A percentile compares a stretch with the other conserved stretches of the same genome.
Evolutionary conservation across 2,329 filamentous ascomycete genomes (phyloP).

Genomic region (Phaeosphaeria sp.): DNA sequence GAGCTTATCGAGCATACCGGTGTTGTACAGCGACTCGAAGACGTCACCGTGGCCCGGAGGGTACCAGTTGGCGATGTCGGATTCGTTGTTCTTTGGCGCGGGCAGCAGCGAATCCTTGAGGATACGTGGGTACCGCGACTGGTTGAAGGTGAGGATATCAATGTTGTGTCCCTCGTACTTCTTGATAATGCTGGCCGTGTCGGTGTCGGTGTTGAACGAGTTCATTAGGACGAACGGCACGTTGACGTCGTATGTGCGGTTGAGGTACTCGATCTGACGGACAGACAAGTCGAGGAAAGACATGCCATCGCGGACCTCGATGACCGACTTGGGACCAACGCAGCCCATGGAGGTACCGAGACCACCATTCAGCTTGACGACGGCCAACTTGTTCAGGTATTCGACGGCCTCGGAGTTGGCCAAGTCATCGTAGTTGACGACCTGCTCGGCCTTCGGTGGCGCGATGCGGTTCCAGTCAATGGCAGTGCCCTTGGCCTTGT

Average conservation of each 20-base stretch:
- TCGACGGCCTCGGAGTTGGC: constrained; percentile 88
- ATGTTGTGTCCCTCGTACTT: constrained; percentile 99
- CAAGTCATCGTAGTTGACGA: constrained; percentile 92
- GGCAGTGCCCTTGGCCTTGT: constrained; percentile 97
- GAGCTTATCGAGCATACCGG: constrained; percentile 95
- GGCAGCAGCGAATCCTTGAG: constrained; percentile 98
- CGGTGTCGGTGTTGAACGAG: constrained; percentile 99
- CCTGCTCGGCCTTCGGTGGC: constrained; percentile 89
- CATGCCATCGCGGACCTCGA: constrained; percentile 99
- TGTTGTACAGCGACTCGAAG: constrained; percentile 99
- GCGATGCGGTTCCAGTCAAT: constrained; percentile 97
- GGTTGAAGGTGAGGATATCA: constrained; percentile 99
- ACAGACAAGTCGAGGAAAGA: constrained; percentile 99
- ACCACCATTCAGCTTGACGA: constrained; percentile 99
- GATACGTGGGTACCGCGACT: constrained; percentile 97
- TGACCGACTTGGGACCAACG: constrained; percentile 98
- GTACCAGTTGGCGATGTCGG: constrained; percentile 95
- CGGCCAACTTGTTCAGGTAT: constrained; percentile 96
- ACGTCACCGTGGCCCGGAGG: constrained; percentile 99
- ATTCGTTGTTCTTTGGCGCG: constrained; percentile 87
- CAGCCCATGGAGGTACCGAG: constrained; percentile 99
- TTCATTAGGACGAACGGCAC: constrained; percentile 99
- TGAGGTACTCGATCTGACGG: constrained; percentile 98
- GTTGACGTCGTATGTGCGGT: constrained; percentile 96
- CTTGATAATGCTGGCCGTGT: constrained; percentile 99